Evolutionary conservation across 768 basidiomycete species (phyloP).

Genomic region (Serendipita sp.): DNA sequence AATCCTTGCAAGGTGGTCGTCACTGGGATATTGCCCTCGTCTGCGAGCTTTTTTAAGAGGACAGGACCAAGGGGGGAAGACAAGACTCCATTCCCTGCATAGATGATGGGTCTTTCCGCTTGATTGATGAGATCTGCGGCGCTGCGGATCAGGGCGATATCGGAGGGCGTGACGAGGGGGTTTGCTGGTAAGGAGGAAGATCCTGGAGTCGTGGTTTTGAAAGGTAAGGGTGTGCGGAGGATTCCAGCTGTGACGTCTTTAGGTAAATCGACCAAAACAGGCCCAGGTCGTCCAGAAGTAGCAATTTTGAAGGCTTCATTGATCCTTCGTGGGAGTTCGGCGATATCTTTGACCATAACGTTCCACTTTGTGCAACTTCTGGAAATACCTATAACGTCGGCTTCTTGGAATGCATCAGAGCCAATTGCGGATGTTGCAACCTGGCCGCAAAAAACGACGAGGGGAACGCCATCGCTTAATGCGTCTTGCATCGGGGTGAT

Average conservation of each 20-base stretch:
- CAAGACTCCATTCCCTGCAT: slow-evolving; percentile 83
- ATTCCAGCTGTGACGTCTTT: slow-evolving; percentile 95
- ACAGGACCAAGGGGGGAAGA: slow-evolving; percentile 66
- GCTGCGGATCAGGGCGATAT: slow-evolving; percentile 51
- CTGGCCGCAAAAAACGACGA: slow-evolving; percentile 93
- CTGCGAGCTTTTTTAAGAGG: slow-evolving; percentile 60
- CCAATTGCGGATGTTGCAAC: slow-evolving; percentile 99
- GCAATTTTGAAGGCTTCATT: slow-evolving; percentile 99
- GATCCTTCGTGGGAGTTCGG: slow-evolving; percentile 85
- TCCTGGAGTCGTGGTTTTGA: slow-evolving; percentile 75
- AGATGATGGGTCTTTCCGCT: slow-evolving; percentile 80
- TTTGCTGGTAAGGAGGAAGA: slow-evolving; percentile 58
- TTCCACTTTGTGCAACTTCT: slow-evolving; percentile 99
- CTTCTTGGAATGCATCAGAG: slow-evolving; percentile 98
- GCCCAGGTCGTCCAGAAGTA: slow-evolving; percentile 89
- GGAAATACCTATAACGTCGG: slow-evolving; percentile 91
- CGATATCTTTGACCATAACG: slow-evolving; percentile 96
- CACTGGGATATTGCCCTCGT: slow-evolving; percentile 87
- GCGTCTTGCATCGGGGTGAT: slow-evolving; percentile 98
- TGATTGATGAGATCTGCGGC: slow-evolving; percentile 87
- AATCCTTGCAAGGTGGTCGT: slow-evolving; percentile 94
- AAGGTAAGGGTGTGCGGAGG: slow-evolving; percentile 68
- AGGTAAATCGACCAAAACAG: slow-evolving; percentile 95
- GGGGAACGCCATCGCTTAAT: slow-evolving; percentile 78
- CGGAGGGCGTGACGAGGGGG: slow-evolving; percentile 48